Percentiles rank a stretch among this genome's conserved stretches.
These are phyloP conservation scores for Grosmannia penicillata DNA, from an alignment of 2,329 filamentous ascomycete species.

Conservation along the genomic window DNA sequence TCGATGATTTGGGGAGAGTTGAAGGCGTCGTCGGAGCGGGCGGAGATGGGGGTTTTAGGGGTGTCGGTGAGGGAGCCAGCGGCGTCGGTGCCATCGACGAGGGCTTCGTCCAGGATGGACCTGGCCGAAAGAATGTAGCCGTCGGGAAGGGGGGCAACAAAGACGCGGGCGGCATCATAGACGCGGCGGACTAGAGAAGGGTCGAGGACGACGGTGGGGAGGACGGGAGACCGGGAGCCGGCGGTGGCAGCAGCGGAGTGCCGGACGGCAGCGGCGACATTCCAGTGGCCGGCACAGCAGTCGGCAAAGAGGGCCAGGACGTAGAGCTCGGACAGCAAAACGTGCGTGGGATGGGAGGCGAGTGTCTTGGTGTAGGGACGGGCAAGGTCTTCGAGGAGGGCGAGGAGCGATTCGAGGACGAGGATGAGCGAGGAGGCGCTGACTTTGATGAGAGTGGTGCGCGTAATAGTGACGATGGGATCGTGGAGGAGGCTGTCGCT, in stretches of 20 bases:
- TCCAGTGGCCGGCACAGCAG: constrained; percentile 49
- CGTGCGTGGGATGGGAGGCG: constrained; percentile 38
- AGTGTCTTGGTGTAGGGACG: constrained; percentile 34
- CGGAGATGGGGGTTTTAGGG: constrained; percentile 11
- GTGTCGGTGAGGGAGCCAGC: constrained; percentile 6
- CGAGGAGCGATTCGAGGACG: constrained; percentile 42
- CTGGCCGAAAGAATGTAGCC: constrained; percentile 39
- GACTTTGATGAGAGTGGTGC: constrained; percentile 45
- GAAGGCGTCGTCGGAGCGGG: constrained; percentile 20
- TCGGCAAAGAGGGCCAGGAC: constrained; percentile 49
- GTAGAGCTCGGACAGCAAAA: constrained; percentile 50
- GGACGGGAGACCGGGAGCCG: constrained; percentile 7
- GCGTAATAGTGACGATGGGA: constrained; percentile 45
- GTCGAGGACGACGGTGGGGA: constrained; percentile 29
- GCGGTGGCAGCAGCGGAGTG: constrained; percentile 7
- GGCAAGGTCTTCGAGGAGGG: constrained; percentile 42
- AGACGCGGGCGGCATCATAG: constrained; percentile 38
- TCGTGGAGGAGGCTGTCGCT: constrained; percentile 43
- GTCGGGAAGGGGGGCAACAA: constrained; percentile 45
- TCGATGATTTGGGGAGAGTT: constrained; percentile 19
- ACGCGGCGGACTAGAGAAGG: constrained; percentile 37
- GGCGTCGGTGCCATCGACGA: neutral
- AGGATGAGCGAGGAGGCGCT: constrained; percentile 36
- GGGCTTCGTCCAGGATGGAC: constrained; percentile 37
- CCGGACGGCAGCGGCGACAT: constrained; percentile 13